A percentile compares a stretch with the other conserved stretches of the same genome.
Evolutionary conservation across 768 basidiomycete genomes (phyloP).

Genomic region (Tulasnella sp.): DNA sequence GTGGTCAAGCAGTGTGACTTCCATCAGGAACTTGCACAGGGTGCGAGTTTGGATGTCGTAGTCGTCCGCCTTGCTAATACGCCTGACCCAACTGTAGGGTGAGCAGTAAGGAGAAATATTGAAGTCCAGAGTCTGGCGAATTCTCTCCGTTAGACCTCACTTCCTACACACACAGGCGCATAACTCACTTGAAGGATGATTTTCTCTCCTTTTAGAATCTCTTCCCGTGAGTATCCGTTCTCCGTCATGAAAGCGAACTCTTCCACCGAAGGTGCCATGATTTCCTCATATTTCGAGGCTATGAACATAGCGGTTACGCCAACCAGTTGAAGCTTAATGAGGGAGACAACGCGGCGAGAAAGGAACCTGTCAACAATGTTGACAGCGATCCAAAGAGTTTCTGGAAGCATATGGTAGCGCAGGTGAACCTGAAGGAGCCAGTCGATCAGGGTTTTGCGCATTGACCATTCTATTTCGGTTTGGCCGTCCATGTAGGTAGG

Average conservation of each 20-base stretch:
- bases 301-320: conserved; percentile 99
- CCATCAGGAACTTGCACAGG: conserved; percentile 94
- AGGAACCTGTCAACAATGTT: conserved; percentile 95
- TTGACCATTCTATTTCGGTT: conserved; percentile 80
- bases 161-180: background rate
- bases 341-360: conserved; percentile 78
- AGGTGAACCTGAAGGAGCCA: conserved; percentile 98
- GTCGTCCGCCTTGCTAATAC: conserved; percentile 97
- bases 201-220: conserved; percentile 96
- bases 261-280: conserved; percentile 70
- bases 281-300: conserved; percentile 98
- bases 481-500: conserved; percentile 93
- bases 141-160: background rate
- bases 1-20: conserved; percentile 89
- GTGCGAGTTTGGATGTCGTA: conserved; percentile 98
- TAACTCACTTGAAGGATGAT: conserved; percentile 75
- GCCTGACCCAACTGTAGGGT: conserved; percentile 98
- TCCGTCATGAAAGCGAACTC: conserved; percentile 95
- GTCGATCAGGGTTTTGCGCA: conserved; percentile 96
- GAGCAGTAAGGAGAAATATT: conserved; percentile 96
- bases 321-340: conserved; percentile 91
- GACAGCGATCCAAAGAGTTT: conserved; percentile 98
- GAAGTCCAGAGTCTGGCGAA: conserved; percentile 73
- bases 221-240: conserved; percentile 87
- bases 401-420: conserved; percentile 97